These are phyloP conservation scores for Arabidopsis thaliana DNA, from an alignment of 345 rosid species.

Conservation along the genomic window TAIR10.1 NC_003076.8:882001-882500, in stretches of 20 bases:
- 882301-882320: background rate
- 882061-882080: slow-evolving; percentile 18
- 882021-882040: slow-evolving; percentile 1
- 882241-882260: background rate
- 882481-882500: slow-evolving; percentile 20
- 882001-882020: slow-evolving; percentile 4
- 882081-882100: slow-evolving; percentile 25
- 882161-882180: background rate
- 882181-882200: background rate
- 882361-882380: background rate
- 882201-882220: background rate
- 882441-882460: slow-evolving; percentile 1
- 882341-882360: background rate
- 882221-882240: background rate
- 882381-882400: slow-evolving; percentile 2
- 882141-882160: slow-evolving; percentile 23
- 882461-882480: background rate
- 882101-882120: slow-evolving; percentile 31
- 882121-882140: background rate
- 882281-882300: background rate
- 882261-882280: background rate
- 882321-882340: background rate
- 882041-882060: slow-evolving; percentile 22
- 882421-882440: slow-evolving; percentile 10
- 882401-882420: slow-evolving; percentile 28